phyloP scores from a whole-genome alignment of 768 basidiomycete species.

The Jaapia argillacea region DNA sequence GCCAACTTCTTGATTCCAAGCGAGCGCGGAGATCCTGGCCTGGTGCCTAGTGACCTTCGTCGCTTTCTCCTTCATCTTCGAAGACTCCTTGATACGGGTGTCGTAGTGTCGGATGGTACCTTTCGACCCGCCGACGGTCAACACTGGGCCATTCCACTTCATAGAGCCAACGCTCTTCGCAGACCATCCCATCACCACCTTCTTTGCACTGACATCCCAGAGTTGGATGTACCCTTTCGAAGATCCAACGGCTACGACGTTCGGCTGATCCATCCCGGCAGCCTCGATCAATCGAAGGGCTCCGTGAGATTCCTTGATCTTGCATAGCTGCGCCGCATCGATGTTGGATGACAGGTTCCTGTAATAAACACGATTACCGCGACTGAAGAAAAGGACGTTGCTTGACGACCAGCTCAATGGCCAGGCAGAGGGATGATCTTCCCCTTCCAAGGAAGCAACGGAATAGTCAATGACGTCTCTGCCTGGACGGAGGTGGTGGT shows the following conservation, averaged over 20 bases:
- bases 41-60: constrained; percentile 61
- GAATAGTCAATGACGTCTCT: no score
- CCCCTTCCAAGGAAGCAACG: no score
- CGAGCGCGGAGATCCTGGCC: constrained; percentile 50
- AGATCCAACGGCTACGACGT: constrained; percentile 51
- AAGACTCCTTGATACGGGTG: constrained; percentile 38
- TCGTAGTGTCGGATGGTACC: constrained; percentile 73
- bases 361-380: constrained; percentile 44
- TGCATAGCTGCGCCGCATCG: constrained; percentile 41
- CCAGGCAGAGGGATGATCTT: no score
- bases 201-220: constrained; percentile 57
- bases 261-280: constrained; percentile 18
- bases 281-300: constrained; percentile 33
- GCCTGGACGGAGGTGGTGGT: no score
- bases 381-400: constrained; percentile 38
- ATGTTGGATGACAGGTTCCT: constrained; percentile 28
- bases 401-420: no score
- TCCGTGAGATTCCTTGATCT: constrained; percentile 35
- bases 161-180: constrained; percentile 56
- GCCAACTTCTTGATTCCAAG: constrained; percentile 59
- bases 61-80: constrained; percentile 47
- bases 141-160: constrained; percentile 53
- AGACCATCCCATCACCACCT: constrained; percentile 40
- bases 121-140: constrained; percentile 57
- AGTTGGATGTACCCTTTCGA: constrained; percentile 57